These are phyloP conservation scores for Flaveria ramosissima DNA, from an alignment of 129 eudicot species.

Conservation along the genomic window DNA sequence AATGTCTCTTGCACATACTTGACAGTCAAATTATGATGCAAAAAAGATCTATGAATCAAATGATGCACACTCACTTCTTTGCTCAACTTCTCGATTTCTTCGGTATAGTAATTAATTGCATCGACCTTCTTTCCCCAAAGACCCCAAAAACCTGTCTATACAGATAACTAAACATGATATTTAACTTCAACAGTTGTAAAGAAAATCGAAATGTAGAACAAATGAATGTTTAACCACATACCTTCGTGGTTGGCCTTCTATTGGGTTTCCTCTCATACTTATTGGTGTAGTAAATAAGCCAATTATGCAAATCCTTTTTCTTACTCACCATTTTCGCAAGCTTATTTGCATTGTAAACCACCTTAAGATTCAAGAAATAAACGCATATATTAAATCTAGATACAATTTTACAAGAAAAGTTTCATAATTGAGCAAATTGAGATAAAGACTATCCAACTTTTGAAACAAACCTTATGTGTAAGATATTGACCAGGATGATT, in stretches of 20 bases:
- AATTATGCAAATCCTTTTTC: slow-evolving; percentile 61
- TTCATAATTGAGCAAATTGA: background rate
- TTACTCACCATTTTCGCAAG: slow-evolving; percentile 76
- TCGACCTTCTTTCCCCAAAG: slow-evolving; percentile 84
- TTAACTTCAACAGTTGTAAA: background rate
- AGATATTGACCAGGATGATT: slow-evolving; percentile 91
- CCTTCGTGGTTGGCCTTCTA: slow-evolving; percentile 75
- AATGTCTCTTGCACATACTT: background rate
- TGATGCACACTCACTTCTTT: slow-evolving; percentile 56
- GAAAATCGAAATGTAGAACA: slow-evolving; percentile 2
- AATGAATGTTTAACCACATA: slow-evolving; percentile 33
- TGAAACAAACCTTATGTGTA: slow-evolving; percentile 62
- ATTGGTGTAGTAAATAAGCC: slow-evolving; percentile 79
- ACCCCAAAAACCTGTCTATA: slow-evolving; percentile 99
- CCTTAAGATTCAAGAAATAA: slow-evolving; percentile 43
- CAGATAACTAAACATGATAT: slow-evolving; percentile 31
- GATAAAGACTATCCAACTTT: background rate
- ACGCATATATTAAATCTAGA: background rate
- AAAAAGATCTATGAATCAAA: background rate
- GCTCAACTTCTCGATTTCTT: slow-evolving; percentile 64
- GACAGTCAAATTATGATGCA: background rate
- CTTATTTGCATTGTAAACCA: slow-evolving; percentile 86
- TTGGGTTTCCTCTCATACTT: slow-evolving; percentile 64
- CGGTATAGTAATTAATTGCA: slow-evolving; percentile 75
- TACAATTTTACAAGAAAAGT: background rate